Percentiles rank a stretch among this genome's conserved stretches.
These are phyloP conservation scores for Pilatotrama ljubarskyi DNA, from an alignment of 768 basidiomycete species.

Conservation along the genomic window DNA sequence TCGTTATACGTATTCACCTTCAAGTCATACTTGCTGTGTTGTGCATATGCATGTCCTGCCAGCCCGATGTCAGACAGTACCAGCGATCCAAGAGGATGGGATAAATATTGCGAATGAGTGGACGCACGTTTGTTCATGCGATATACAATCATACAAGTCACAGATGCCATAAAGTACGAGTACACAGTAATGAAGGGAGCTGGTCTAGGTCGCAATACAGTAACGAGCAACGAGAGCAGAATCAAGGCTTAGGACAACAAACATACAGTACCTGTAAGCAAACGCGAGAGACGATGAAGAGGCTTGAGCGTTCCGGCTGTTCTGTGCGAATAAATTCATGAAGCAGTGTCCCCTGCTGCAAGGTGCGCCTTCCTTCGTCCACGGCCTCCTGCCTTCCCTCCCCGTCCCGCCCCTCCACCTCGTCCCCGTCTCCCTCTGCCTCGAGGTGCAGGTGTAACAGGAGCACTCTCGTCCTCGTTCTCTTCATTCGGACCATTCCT, in stretches of 20 bases:
- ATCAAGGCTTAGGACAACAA: slow-evolving; percentile 21
- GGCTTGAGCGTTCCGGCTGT: slow-evolving; percentile 19
- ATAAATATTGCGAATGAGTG: slow-evolving; percentile 7
- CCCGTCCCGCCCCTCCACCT: slow-evolving; percentile 9
- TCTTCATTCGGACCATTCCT: slow-evolving; percentile 23
- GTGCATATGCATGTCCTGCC: no score
- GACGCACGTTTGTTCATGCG: slow-evolving; percentile 4
- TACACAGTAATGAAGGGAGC: slow-evolving; percentile 5
- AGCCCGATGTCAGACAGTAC: no score
- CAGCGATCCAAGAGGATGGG: no score
- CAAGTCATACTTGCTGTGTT: no score
- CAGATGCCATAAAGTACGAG: slow-evolving; percentile 23
- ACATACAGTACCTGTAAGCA: slow-evolving; percentile 22
- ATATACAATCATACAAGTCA: slow-evolving; percentile 19
- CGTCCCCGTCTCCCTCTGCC: slow-evolving; percentile 10
- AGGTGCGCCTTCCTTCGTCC: slow-evolving; percentile 26
- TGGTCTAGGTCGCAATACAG: slow-evolving; percentile 19
- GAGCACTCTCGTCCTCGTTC: slow-evolving; percentile 32
- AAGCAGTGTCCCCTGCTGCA: slow-evolving; percentile 19
- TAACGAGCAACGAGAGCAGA: slow-evolving; percentile 17
- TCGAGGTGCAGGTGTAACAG: slow-evolving; percentile 20
- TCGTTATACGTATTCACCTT: neutral
- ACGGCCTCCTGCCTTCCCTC: slow-evolving; percentile 23
- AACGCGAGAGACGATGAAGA: slow-evolving; percentile 9
- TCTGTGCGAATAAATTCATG: slow-evolving; percentile 5